Conservation (phyloP, 2,329 filamentous ascomycete genomes). For the Pyrenochaeta sp. region DNA sequence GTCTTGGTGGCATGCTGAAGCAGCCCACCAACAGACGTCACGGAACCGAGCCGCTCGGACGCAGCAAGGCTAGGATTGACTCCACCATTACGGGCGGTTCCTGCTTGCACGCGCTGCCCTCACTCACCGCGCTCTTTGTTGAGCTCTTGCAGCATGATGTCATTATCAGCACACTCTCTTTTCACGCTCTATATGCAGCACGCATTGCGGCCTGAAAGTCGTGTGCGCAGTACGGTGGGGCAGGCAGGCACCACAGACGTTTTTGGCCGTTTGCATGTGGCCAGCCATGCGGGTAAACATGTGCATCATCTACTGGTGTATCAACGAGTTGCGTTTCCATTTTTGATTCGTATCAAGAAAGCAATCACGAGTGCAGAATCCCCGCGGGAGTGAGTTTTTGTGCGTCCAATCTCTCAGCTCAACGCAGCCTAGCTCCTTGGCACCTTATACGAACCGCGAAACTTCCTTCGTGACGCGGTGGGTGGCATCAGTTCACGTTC, state of each 20-base stretch:
- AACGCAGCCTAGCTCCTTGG: conserved; percentile 29
- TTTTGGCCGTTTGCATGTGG: neutral
- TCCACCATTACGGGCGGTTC: conserved; percentile 22
- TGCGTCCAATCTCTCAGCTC: conserved; percentile 8
- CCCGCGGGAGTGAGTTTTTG: conserved; percentile 27
- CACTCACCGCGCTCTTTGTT: conserved; percentile 12
- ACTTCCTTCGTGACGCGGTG: neutral
- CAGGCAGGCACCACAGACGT: neutral
- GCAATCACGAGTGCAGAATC: conserved; percentile 13
- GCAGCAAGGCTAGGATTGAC: conserved; percentile 11
- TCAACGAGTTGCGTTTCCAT: neutral
- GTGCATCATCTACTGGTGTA: neutral
- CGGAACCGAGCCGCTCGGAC: conserved; percentile 15
- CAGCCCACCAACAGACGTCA: conserved; percentile 19
- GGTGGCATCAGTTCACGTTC: neutral
- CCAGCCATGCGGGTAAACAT: neutral
- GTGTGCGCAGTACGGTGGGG: neutral
- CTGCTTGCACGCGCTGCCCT: conserved; percentile 25
- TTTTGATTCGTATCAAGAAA: neutral
- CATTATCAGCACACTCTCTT: conserved; percentile 10
- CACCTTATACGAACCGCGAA: conserved; percentile 9
- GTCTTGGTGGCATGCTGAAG: conserved; percentile 18
- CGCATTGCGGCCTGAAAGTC: neutral
- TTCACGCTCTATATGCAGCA: neutral
- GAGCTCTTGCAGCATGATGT: conserved; percentile 29